Evolutionary conservation across 441 rosid genomes (phyloP).

Genomic region (Raphanus hybrid): DNA sequence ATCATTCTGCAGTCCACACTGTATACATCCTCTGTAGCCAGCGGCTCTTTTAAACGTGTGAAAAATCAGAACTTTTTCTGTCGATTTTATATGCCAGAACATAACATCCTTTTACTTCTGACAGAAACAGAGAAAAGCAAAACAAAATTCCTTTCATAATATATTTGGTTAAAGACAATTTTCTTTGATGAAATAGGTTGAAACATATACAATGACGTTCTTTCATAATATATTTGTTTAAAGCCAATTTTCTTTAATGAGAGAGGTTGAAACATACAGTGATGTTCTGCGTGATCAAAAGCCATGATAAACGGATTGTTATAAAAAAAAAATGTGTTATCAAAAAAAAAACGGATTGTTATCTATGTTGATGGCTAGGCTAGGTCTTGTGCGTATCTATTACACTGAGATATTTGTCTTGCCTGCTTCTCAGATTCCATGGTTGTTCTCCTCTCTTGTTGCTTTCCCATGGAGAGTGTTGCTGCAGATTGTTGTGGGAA

Average conservation of each 20-base stretch:
- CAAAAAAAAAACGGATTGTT: conserved; percentile 56
- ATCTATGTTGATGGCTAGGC: conserved; percentile 83
- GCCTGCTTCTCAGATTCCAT: conserved; percentile 57
- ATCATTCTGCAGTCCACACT: conserved; percentile 28
- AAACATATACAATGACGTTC: conserved; percentile 20
- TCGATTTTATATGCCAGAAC: conserved; percentile 16
- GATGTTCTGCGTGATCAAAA: conserved; percentile 15
- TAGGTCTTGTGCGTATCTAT: conserved; percentile 61
- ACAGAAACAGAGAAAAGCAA: background rate
- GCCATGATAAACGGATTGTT: conserved; percentile 80
- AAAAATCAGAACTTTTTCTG: conserved; percentile 19
- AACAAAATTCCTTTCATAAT: background rate
- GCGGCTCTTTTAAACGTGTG: conserved; percentile 14
- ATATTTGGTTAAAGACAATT: conserved; percentile 17
- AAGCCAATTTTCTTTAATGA: conserved; percentile 6
- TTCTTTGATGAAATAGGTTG: conserved; percentile 15
- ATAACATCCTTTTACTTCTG: conserved; percentile 31
- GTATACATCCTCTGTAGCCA: conserved; percentile 25
- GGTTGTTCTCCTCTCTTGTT: conserved; percentile 58
- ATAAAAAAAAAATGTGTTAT: conserved; percentile 17
- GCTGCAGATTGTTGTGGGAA: conserved; percentile 47
- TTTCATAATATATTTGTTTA: conserved; percentile 19
- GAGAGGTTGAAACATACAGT: conserved; percentile 28
- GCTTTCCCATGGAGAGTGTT: conserved; percentile 59
- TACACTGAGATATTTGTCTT: conserved; percentile 60